Evolutionary conservation across 306 rosid genomes (phyloP).

Genomic region (Quercus suber): DNA sequence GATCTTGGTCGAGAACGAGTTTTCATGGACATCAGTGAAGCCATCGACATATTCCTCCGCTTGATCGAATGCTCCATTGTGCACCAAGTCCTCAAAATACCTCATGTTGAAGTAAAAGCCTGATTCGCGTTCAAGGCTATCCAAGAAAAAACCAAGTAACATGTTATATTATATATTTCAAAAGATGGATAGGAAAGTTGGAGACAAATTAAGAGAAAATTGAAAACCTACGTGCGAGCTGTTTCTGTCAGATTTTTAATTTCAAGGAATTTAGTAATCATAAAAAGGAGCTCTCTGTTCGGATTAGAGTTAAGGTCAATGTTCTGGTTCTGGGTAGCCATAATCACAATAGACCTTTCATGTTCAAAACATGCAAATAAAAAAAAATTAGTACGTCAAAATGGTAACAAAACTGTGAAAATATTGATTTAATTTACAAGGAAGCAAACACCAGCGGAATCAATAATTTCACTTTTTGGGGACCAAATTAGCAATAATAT

Average conservation of each 20-base stretch:
- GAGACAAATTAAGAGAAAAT: neutral
- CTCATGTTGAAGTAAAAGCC: neutral
- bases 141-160: neutral
- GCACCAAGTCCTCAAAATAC: neutral
- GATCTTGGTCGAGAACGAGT: neutral
- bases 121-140: constrained; percentile 13
- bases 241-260: neutral
- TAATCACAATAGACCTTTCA: too few species aligned
- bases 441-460: too few species aligned
- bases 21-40: constrained; percentile 21
- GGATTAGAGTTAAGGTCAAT: too few species aligned
- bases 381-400: too few species aligned
- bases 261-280: constrained; percentile 3
- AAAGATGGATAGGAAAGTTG: neutral
- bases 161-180: too few species aligned
- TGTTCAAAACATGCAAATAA: too few species aligned
- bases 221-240: constrained; percentile 10
- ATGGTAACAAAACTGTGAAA: too few species aligned
- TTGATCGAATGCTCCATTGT: constrained; percentile 2
- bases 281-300: neutral
- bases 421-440: too few species aligned
- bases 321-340: too few species aligned
- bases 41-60: constrained; percentile 17
- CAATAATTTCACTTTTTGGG: too few species aligned
- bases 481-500: too few species aligned